Base-by-base conservation (phyloP, 805 yeast species). In the Wickerhamomyces pijperi region DNA sequence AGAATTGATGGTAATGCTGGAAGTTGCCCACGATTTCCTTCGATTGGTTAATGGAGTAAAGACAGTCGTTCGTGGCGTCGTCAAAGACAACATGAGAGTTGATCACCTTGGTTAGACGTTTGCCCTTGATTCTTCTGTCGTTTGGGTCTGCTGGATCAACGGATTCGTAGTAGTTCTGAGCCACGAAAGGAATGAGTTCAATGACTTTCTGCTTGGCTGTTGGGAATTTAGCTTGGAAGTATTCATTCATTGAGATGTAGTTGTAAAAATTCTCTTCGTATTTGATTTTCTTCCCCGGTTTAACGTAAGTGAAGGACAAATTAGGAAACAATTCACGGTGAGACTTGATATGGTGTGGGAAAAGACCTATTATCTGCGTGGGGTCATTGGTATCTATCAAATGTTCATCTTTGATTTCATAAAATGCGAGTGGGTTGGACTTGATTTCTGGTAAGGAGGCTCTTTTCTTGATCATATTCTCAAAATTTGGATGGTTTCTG, bases 301-400 rank as follows among this genome's bases (percentile, higher is more conserved):
- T 8, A 9, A 7, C 8, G 19, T 16, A 15, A 4, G 5, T 15
- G 23, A 21, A 21, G 23, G 23, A 21, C 13, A 31, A 17, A 19
- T 33, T 13, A n/a, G 32, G 25, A 21, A 42, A 39, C 21, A 28
- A 45, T 15, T 34, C 15, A 19, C 42, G 39, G 31, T 53, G 56
- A 17, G 39, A 38, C 5, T 41, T 28, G 2, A 51, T 38, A 37
- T 48, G 53, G 6, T 41, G 38, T 12, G 57, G 57, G 3, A 49
- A 34, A 7, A 53, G 29, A 7, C 50, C 56, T 7, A 40, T 32
- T 11, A 50, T 29, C 3, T 42, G 32, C 1, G 19, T 23, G 2
- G 36, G 29, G 9, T 38, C 33, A 12, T 34, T 36, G 28, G 32
- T 23, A 6, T 31, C 19, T 8, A 15, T 31, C 13, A 31, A 4